Evolutionary conservation across 805 yeast species (phyloP).

Genomic region (Grigorovia transvaalensis): DNA sequence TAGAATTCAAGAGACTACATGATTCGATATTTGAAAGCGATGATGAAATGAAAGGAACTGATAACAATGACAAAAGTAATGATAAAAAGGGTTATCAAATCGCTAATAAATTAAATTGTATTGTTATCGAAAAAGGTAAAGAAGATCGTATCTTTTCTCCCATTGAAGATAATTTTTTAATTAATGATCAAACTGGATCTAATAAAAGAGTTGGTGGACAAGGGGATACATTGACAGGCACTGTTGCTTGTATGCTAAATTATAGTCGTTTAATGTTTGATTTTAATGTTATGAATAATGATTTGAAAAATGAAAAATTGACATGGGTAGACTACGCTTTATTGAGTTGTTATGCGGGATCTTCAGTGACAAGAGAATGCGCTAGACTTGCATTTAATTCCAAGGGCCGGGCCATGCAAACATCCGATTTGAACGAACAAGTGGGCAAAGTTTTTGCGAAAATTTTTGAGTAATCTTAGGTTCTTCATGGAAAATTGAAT

Average conservation of each 20-base stretch:
- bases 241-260: slow-evolving; percentile 69
- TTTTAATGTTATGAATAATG: slow-evolving; percentile 44
- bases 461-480: slow-evolving; percentile 21
- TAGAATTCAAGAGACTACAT: slow-evolving; percentile 65
- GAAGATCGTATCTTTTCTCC: slow-evolving; percentile 44
- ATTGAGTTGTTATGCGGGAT: slow-evolving; percentile 64
- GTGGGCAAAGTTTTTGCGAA: slow-evolving; percentile 55
- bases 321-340: slow-evolving; percentile 29
- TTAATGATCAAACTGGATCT: slow-evolving; percentile 49
- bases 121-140: slow-evolving; percentile 55
- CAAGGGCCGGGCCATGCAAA: slow-evolving; percentile 72
- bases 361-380: slow-evolving; percentile 55
- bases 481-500: too few relatives aligned
- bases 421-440: slow-evolving; percentile 64
- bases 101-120: slow-evolving; percentile 19
- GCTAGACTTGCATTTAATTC: slow-evolving; percentile 52
- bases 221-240: slow-evolving; percentile 87
- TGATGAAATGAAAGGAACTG: slow-evolving; percentile 4
- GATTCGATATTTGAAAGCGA: slow-evolving; percentile 29
- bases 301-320: slow-evolving; percentile 17
- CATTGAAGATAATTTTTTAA: slow-evolving; percentile 34
- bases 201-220: slow-evolving; percentile 87
- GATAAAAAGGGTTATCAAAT: slow-evolving; percentile 23
- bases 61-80: slow-evolving; percentile 11
- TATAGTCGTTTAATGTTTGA: slow-evolving; percentile 67